phyloP scores from a whole-genome alignment of 2,329 filamentous ascomycete species.

The Hymenoscyphus occultus region DNA sequence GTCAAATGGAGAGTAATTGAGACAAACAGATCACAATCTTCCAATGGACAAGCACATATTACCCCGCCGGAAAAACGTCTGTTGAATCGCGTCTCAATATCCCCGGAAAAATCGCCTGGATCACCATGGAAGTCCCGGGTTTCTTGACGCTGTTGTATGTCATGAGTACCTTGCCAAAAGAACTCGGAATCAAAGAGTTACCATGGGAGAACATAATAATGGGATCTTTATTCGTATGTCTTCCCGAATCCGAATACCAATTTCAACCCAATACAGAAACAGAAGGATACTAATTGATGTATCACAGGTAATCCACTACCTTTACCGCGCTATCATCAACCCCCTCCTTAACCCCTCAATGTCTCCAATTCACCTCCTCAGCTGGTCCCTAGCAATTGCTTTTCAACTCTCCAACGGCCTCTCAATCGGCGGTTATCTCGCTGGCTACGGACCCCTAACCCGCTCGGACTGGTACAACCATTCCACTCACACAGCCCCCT shows the following conservation, averaged over 20 bases:
- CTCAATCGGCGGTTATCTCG: constrained; percentile 76
- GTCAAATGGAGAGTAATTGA: background rate
- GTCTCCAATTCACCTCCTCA: constrained; percentile 75
- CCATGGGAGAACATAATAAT: constrained; percentile 79
- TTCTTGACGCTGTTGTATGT: constrained; percentile 76
- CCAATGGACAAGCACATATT: constrained; percentile 75
- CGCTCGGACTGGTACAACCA: constrained; percentile 48
- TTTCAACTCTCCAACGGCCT: constrained; percentile 84
- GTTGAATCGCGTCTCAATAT: constrained; percentile 72
- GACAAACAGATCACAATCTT: constrained; percentile 59
- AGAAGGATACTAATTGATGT: background rate
- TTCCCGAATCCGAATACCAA: background rate
- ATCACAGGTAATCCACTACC: constrained; percentile 74
- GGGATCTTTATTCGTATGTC: constrained; percentile 58
- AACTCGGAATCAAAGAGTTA: constrained; percentile 56
- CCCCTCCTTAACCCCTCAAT: constrained; percentile 87
- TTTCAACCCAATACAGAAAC: no score
- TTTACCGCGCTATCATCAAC: constrained; percentile 81
- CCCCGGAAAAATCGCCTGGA: constrained; percentile 85
- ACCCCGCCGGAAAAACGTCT: constrained; percentile 92
- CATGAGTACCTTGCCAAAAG: constrained; percentile 63
- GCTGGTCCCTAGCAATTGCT: constrained; percentile 60
- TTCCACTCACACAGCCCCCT: constrained; percentile 32
- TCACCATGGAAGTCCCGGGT: constrained; percentile 80
- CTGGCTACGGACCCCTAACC: constrained; percentile 71